Conservation (phyloP, 345 rosid species). For the Salix caprea region DNA sequence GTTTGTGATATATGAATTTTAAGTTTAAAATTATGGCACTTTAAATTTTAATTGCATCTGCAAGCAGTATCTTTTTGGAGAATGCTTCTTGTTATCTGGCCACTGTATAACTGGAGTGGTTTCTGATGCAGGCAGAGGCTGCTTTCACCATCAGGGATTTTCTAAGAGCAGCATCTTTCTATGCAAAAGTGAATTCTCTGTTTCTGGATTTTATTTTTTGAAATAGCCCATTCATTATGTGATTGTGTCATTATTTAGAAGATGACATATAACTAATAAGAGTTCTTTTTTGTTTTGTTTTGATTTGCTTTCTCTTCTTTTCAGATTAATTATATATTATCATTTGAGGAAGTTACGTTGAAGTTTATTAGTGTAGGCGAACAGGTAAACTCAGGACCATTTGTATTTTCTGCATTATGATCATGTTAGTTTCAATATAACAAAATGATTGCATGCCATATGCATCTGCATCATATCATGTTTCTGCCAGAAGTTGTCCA, state of each 20-base stretch:
- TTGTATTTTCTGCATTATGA: conserved; percentile 8
- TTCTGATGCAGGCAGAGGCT: conserved; percentile 81
- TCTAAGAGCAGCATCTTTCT: conserved; percentile 90
- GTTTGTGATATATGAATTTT: background rate
- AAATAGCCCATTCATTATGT: background rate
- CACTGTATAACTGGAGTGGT: conserved; percentile 24
- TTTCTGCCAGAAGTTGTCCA: background rate
- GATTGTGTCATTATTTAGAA: background rate
- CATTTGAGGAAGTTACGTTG: conserved; percentile 94
- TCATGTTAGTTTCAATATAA: background rate
- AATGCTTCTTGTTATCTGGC: conserved; percentile 2
- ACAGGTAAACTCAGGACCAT: conserved; percentile 49
- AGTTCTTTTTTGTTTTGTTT: background rate
- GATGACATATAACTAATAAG: conserved; percentile 14
- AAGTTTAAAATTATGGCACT: background rate
- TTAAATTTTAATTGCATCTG: background rate
- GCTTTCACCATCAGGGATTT: conserved; percentile 83
- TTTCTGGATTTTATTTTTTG: conserved; percentile 10
- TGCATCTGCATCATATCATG: background rate
- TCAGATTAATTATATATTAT: conserved; percentile 80
- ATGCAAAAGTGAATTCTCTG: conserved; percentile 66
- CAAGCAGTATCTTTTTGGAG: conserved; percentile 12
- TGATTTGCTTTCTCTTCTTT: conserved; percentile 6
- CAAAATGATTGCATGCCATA: background rate
- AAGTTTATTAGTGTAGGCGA: conserved; percentile 81